Conservation (phyloP, 228 moss, liverwort and hornwort genomes). For the Sphagnum magellanicum region DNA sequence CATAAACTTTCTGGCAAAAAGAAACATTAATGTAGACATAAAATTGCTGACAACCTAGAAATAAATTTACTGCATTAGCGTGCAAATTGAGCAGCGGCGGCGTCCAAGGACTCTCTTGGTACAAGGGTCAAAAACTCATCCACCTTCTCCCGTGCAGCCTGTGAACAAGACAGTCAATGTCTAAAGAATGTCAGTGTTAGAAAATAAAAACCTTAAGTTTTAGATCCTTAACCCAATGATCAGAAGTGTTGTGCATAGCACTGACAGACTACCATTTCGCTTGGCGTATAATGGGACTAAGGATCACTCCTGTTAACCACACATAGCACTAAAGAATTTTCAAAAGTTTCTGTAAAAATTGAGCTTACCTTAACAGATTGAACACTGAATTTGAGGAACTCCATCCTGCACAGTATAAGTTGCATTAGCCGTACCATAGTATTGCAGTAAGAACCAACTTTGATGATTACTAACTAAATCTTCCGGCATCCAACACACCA, state of each 20-base stretch:
- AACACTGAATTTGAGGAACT: slow-evolving; percentile 82
- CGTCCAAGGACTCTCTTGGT: slow-evolving; percentile 60
- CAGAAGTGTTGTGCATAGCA: not conserved
- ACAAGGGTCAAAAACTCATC: slow-evolving; percentile 53
- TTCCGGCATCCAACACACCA: not conserved
- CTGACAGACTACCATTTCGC: not conserved
- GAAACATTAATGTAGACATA: too few relatives aligned
- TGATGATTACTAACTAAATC: not conserved
- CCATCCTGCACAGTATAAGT: slow-evolving; percentile 38
- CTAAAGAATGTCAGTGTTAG: not conserved
- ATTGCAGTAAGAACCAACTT: not conserved
- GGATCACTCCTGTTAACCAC: not conserved
- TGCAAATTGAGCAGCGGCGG: slow-evolving; percentile 47
- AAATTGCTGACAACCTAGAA: too few relatives aligned
- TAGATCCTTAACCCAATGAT: not conserved
- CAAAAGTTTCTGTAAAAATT: not conserved
- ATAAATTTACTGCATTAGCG: slow-evolving; percentile 14
- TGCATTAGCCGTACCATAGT: too few relatives aligned
- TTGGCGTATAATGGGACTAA: not conserved
- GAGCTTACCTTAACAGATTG: slow-evolving; percentile 59
- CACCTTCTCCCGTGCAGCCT: slow-evolving; percentile 69
- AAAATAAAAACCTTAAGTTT: not conserved
- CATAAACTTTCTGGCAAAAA: too few relatives aligned
- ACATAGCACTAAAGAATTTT: not conserved
- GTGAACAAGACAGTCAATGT: slow-evolving; percentile 8